Evolutionary conservation across 768 basidiomycete genomes (phyloP).

Genomic region (Suillus luteus): DNA sequence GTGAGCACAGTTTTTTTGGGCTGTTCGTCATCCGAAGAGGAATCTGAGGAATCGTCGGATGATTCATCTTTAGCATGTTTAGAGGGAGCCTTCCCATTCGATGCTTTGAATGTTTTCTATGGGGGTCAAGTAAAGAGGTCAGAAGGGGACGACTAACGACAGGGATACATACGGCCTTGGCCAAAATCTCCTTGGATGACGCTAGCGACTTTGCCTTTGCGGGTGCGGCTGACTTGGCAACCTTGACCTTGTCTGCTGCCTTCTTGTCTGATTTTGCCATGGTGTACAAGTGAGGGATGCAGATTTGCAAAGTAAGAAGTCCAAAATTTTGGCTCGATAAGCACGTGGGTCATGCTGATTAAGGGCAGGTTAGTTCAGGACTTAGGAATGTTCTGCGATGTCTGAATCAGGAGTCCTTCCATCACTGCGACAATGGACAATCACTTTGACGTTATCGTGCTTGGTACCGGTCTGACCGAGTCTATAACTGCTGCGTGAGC

Average conservation of each 20-base stretch:
- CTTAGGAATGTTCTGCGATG: neutral
- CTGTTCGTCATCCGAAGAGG: slow-evolving; percentile 39
- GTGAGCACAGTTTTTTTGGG: slow-evolving; percentile 26
- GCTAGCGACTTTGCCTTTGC: slow-evolving; percentile 29
- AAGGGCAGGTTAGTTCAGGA: slow-evolving; percentile 27
- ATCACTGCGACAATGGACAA: slow-evolving; percentile 33
- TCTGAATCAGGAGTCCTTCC: neutral
- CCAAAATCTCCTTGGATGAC: slow-evolving; percentile 45
- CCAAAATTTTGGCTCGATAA: slow-evolving; percentile 21
- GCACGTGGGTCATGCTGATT: slow-evolving; percentile 26
- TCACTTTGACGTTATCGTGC: slow-evolving; percentile 64
- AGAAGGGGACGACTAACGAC: neutral
- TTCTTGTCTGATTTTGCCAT: slow-evolving; percentile 47
- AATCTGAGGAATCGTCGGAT: slow-evolving; percentile 32
- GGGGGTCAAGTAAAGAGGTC: neutral
- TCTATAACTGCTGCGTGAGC: slow-evolving; percentile 90
- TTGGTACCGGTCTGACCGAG: slow-evolving; percentile 82
- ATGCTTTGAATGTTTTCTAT: slow-evolving; percentile 23
- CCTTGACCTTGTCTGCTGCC: slow-evolving; percentile 32
- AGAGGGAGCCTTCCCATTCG: slow-evolving; percentile 23
- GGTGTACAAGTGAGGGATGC: slow-evolving; percentile 13
- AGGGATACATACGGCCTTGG: slow-evolving; percentile 37
- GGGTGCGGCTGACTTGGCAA: slow-evolving; percentile 34
- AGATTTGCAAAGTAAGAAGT: neutral
- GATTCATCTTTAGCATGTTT: slow-evolving; percentile 25